phyloP scores from a whole-genome alignment of 2,329 filamentous ascomycete genomes.

The Epicoccum nigrum region DNA sequence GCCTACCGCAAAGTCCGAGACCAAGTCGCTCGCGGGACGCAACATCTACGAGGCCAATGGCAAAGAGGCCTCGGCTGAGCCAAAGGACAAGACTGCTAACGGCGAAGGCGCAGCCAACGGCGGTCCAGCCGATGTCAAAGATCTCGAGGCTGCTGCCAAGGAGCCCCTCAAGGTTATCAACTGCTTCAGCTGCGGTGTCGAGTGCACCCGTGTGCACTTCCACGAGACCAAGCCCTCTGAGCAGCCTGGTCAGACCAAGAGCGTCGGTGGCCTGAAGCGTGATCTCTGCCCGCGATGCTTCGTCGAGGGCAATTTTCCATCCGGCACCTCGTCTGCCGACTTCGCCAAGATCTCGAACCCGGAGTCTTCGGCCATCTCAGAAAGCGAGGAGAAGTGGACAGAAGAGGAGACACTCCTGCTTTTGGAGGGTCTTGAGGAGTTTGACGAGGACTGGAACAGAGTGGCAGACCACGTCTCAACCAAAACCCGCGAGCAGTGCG shows the following conservation, averaged over 20 bases:
- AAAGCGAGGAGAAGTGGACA: constrained; percentile 87
- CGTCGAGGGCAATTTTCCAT: constrained; percentile 81
- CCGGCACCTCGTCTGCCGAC: constrained; percentile 76
- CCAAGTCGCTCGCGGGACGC: constrained; percentile 90
- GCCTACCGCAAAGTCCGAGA: constrained; percentile 73
- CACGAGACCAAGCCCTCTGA: constrained; percentile 69
- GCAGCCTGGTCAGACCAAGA: constrained; percentile 57
- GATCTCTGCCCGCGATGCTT: constrained; percentile 93
- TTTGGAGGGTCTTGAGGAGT: constrained; percentile 87
- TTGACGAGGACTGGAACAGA: constrained; percentile 94
- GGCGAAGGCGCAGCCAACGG: constrained; percentile 75
- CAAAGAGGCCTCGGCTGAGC: constrained; percentile 76
- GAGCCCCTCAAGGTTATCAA: constrained; percentile 71
- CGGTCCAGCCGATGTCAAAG: constrained; percentile 64
- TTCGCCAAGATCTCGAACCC: constrained; percentile 90
- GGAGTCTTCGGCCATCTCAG: constrained; percentile 76
- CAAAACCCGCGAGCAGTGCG: constrained; percentile 91
- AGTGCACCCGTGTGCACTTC: constrained; percentile 77
- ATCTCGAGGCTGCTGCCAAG: constrained; percentile 65
- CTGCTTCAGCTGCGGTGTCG: constrained; percentile 90
- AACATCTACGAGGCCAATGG: constrained; percentile 95
- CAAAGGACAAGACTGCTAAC: constrained; percentile 63
- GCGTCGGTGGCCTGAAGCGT: constrained; percentile 68
- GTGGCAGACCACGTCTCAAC: constrained; percentile 92
- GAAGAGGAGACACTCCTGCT: constrained; percentile 88